Evolutionary conservation across 106 monocot species (phyloP).

Genomic region (Allium cepa): DNA sequence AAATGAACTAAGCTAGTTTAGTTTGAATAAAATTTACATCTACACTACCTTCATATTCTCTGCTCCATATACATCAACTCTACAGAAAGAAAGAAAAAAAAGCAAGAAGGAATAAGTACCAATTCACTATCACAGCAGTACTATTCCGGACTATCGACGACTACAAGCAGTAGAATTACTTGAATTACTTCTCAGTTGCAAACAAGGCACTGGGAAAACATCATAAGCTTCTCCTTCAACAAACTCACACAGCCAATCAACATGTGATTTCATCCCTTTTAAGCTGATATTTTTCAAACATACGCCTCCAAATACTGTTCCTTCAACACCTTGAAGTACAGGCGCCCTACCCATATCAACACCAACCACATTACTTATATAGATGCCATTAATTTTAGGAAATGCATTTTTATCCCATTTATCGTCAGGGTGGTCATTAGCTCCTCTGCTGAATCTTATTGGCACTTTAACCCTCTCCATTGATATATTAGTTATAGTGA

Average conservation of each 20-base stretch:
- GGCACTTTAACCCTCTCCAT: constrained; percentile 80
- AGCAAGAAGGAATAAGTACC: background rate
- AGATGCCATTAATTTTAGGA: constrained; percentile 44
- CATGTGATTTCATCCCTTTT: constrained; percentile 9
- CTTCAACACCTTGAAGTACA: constrained; percentile 55
- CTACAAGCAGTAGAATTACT: too few relatives aligned
- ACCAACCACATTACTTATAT: constrained; percentile 22
- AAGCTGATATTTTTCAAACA: constrained; percentile 73
- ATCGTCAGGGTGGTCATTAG: constrained; percentile 74
- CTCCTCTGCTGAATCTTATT: constrained; percentile 64
- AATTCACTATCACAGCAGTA: background rate
- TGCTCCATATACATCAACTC: constrained; percentile 1
- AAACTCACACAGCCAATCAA: constrained; percentile 55
- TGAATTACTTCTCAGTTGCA: constrained; percentile 20
- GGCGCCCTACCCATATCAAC: constrained; percentile 36
- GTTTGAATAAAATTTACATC: background rate
- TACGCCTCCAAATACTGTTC: constrained; percentile 38
- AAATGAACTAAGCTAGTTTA: too few relatives aligned
- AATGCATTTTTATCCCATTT: constrained; percentile 57
- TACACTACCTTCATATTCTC: constrained; percentile 2
- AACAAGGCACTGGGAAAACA: constrained; percentile 38
- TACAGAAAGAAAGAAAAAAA: background rate
- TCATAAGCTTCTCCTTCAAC: constrained; percentile 46
- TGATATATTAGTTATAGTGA: constrained; percentile 42
- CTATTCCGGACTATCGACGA: background rate